Base-by-base conservation (phyloP, 2,329 filamentous ascomycete genomes). In the Ceratocystis papillata region DNA sequence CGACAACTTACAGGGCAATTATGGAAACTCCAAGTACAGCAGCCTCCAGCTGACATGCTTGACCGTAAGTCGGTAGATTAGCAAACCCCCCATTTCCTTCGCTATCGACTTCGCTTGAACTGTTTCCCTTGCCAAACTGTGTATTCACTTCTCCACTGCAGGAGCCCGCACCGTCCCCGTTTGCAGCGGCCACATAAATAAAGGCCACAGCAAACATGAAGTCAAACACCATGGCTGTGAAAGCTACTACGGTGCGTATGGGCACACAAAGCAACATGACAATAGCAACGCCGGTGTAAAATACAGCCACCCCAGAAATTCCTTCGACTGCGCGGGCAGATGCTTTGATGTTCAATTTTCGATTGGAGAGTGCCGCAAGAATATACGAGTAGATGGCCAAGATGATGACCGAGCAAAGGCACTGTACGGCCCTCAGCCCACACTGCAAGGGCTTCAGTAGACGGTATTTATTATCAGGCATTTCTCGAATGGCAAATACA, bases 381-480 rank as follows among this genome's bases (percentile, higher is more conserved):
- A 91, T 95, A 80, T 95, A 96, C 62, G 86, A 87, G 80, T 87
- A 92, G 72, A 94, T 83, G 70, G 83, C 87, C 69, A 96, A 82
- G 68, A 93, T 82, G 70, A 96, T 80, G 67, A 81, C 84, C 7
- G 87, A 80, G 74, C 85, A 89, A 73, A 83, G 80, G 75, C 96
- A 87, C 72, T 90, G 84, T 66, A 96, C 76, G 70, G 81, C 77
- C 70, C 93, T 89, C 72, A 95, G 78, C 74, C 87, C 80, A 74
- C 87, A 87, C 72, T 90, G 87, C 60, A 82, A 67, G 68, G 82
- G 76, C 72, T 89, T 90, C 71, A 96, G 83, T 71, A 50, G 60
- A 30, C 63, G 55, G 20, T 53, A 30, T 68, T 65, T 68, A 15
- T 61, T 50, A 33, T 68, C 64, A 12, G 65, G 12, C 53, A 59